Evolutionary conservation across 78 protist genomes (phyloP).

Genomic region (Dictyostelium citrinum): DNA sequence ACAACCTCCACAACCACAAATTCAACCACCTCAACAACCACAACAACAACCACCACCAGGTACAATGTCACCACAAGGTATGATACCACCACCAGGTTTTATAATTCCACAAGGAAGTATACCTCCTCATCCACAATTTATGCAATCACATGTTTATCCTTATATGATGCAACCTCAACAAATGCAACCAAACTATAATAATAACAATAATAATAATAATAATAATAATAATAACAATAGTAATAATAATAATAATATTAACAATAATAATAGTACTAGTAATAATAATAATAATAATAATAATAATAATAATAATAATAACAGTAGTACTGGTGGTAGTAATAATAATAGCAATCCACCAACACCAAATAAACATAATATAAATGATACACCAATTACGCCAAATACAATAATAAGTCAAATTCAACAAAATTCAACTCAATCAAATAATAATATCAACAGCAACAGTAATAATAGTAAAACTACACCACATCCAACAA

Average conservation of each 20-base stretch:
- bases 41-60: neutral
- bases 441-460: neutral
- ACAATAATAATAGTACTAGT: neutral
- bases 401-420: neutral
- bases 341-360: neutral
- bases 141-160: neutral
- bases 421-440: neutral
- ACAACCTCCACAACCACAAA: neutral
- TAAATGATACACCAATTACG: neutral
- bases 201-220: neutral
- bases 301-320: too few species aligned
- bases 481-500: neutral
- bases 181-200: neutral
- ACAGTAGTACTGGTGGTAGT: too few species aligned
- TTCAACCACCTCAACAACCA: slow-evolving; percentile 16
- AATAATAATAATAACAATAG: neutral
- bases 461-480: neutral
- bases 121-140: neutral
- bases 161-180: slow-evolving; percentile 4
- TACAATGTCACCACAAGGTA: neutral
- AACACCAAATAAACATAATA: neutral
- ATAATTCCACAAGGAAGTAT: neutral
- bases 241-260: too few species aligned
- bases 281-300: slow-evolving; percentile 1
- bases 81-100: slow-evolving; percentile 43